These are phyloP conservation scores for Raffaelea albimanens DNA, from an alignment of 2,329 filamentous ascomycete genomes.

Conservation along the genomic window DNA sequence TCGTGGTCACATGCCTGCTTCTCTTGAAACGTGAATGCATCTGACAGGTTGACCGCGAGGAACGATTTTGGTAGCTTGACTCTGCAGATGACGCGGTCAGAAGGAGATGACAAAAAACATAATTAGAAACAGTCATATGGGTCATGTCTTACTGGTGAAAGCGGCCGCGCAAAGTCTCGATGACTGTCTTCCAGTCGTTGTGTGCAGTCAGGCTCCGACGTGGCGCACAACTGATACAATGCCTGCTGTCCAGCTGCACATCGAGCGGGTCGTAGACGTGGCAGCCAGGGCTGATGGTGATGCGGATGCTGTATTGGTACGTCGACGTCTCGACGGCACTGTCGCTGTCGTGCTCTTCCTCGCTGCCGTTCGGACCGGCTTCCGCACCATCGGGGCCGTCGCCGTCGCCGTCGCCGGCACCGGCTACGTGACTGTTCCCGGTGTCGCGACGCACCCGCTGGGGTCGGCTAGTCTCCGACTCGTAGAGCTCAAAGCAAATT, in stretches of 20 bases:
- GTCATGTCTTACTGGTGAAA: constrained; percentile 70
- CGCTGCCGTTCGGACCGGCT: not conserved
- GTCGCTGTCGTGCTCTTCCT: constrained; percentile 3
- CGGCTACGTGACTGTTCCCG: too few relatives aligned
- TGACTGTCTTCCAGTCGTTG: constrained; percentile 92
- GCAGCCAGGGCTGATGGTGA: constrained; percentile 90
- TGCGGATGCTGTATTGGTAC: constrained; percentile 92
- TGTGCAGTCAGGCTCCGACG: constrained; percentile 82
- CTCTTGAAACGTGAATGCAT: constrained; percentile 52
- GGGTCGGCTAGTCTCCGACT: constrained; percentile 59
- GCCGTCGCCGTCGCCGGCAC: not conserved
- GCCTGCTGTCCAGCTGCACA: constrained; percentile 90
- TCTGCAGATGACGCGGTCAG: constrained; percentile 22
- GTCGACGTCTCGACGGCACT: constrained; percentile 41
- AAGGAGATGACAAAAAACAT: constrained; percentile 6
- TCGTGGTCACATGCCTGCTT: constrained; percentile 34
- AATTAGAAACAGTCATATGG: not conserved
- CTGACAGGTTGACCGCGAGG: constrained; percentile 54
- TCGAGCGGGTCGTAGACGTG: constrained; percentile 95
- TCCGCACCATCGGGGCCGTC: not conserved
- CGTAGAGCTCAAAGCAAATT: constrained; percentile 96
- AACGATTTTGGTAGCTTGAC: constrained; percentile 60
- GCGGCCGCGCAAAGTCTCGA: constrained; percentile 87
- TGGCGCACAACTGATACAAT: constrained; percentile 93
- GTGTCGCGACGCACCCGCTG: too few relatives aligned